phyloP scores from a whole-genome alignment of 257 asterid species.

The Solanum megistacrolobum region DNA sequence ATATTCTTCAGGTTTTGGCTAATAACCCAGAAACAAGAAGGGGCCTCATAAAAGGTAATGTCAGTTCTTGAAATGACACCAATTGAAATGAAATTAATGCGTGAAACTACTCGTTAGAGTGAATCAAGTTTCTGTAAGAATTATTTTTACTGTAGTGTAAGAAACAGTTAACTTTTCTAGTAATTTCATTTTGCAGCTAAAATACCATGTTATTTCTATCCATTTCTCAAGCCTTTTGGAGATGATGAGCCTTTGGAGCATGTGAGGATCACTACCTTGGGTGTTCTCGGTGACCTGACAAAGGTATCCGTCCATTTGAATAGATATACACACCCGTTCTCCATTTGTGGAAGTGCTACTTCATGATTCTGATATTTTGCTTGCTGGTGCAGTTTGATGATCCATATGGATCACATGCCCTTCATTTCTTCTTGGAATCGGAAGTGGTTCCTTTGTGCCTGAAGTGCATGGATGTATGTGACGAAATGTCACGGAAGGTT shows the following conservation, averaged over 20 bases:
- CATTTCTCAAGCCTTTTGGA: neutral
- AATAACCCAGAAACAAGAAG: neutral
- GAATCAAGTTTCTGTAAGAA: neutral
- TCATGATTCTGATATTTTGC: neutral
- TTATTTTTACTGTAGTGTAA: too few species aligned
- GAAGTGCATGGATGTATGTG: neutral
- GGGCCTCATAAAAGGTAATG: neutral
- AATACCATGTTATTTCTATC: neutral
- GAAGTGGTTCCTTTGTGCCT: neutral
- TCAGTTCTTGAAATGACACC: neutral
- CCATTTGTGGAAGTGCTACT: neutral
- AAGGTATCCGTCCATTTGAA: neutral
- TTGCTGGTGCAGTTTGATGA: constrained; percentile 2
- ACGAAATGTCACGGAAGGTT: neutral
- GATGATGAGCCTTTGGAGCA: neutral
- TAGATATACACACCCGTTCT: neutral
- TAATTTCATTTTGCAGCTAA: neutral
- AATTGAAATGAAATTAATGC: neutral
- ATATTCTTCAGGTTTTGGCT: neutral
- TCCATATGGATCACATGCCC: neutral
- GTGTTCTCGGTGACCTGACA: neutral
- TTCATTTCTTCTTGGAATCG: constrained; percentile 1
- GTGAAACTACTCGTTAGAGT: neutral
- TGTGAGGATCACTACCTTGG: neutral
- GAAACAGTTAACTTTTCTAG: neutral